These are phyloP conservation scores for Fallopia convolvulus DNA, from an alignment of 148 eudicot species.

Conservation along the genomic window DNA sequence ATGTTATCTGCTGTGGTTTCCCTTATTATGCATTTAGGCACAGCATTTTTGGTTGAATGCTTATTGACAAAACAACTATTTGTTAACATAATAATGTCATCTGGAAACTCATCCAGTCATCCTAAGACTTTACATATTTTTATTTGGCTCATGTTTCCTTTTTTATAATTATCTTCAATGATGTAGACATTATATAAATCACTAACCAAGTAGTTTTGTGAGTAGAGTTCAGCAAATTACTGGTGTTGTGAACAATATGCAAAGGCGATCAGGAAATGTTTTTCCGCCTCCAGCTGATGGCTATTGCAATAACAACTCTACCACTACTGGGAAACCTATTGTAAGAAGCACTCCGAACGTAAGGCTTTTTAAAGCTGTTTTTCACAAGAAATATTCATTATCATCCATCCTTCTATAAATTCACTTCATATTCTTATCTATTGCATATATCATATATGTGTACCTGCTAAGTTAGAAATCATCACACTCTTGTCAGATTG, in stretches of 20 bases:
- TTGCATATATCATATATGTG: not conserved
- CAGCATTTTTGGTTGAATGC: not conserved
- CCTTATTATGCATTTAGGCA: not conserved
- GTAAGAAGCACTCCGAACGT: slow-evolving; percentile 39
- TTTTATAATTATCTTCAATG: not conserved
- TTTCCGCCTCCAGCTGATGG: slow-evolving; percentile 81
- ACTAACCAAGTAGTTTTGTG: slow-evolving; percentile 12
- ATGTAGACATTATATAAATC: not conserved
- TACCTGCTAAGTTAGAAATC: not conserved
- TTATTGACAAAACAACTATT: not conserved
- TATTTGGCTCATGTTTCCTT: not conserved
- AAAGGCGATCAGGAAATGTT: slow-evolving; percentile 56
- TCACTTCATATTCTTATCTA: not conserved
- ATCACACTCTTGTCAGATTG: not conserved
- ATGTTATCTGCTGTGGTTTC: not conserved
- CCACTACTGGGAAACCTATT: slow-evolving; percentile 29
- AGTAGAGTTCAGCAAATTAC: slow-evolving; percentile 91
- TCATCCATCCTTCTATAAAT: not conserved
- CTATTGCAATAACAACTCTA: slow-evolving; percentile 25
- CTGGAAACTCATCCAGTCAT: not conserved
- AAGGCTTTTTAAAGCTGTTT: slow-evolving; percentile 20
- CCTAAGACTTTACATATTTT: not conserved
- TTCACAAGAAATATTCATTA: not conserved
- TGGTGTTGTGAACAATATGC: slow-evolving; percentile 52
- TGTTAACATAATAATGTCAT: not conserved